Percentiles rank a stretch among this genome's conserved stretches.
Conservation (phyloP, 768 basidiomycete species). For the Lepiota venenata region DNA sequence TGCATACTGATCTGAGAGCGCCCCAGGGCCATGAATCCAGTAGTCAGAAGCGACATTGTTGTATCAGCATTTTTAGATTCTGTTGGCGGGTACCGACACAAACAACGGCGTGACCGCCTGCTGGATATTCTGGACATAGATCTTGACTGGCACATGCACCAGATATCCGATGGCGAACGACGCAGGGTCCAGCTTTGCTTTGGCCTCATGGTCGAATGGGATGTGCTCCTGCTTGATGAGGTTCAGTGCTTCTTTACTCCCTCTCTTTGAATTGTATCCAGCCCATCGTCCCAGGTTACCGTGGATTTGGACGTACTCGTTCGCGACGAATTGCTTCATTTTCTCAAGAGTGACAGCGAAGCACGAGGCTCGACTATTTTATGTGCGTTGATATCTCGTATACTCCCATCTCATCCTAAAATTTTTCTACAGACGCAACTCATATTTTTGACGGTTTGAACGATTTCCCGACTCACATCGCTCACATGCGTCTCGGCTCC, state of each 20-base stretch:
- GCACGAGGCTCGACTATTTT: slow-evolving; percentile 82
- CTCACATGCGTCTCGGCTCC: slow-evolving; percentile 85
- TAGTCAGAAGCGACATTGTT: slow-evolving; percentile 88
- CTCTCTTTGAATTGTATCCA: background rate
- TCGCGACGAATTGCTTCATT: slow-evolving; percentile 83
- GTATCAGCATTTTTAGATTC: slow-evolving; percentile 97
- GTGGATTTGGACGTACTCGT: slow-evolving; percentile 97
- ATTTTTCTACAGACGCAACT: slow-evolving; percentile 67
- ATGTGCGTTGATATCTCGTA: slow-evolving; percentile 45
- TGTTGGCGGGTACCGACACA: slow-evolving; percentile 93
- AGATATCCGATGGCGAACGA: slow-evolving; percentile 95
- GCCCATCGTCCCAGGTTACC: slow-evolving; percentile 60
- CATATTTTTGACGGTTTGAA: slow-evolving; percentile 95
- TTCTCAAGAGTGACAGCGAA: slow-evolving; percentile 82
- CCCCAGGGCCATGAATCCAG: slow-evolving; percentile 91
- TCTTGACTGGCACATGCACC: slow-evolving; percentile 94
- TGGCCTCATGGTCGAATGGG: slow-evolving; percentile 94
- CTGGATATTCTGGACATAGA: slow-evolving; percentile 94
- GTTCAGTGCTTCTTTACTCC: slow-evolving; percentile 34
- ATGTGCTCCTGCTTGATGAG: slow-evolving; percentile 91
- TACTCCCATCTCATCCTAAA: background rate
- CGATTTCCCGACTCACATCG: slow-evolving; percentile 90
- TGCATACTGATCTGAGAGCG: background rate
- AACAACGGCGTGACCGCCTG: slow-evolving; percentile 79
- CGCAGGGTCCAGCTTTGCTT: slow-evolving; percentile 90